Evolutionary conservation across 2,329 filamentous ascomycete species (phyloP), one percentile per base, ranked within the genome.

Genomic region (Bipolaris bicolor): DNA sequence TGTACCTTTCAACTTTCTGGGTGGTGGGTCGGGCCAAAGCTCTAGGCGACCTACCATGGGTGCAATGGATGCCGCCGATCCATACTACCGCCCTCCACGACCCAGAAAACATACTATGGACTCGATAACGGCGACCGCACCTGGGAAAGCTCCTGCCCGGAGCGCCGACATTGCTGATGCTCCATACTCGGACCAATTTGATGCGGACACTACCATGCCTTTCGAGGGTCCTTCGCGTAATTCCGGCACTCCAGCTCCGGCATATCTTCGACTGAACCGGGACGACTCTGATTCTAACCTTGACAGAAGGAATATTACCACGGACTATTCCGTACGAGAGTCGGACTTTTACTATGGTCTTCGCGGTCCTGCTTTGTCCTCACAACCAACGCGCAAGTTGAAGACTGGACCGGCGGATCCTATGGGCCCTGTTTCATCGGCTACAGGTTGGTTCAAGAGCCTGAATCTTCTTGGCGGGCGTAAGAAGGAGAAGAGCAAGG

Each of bases 311-410:
- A 88, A 86, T 20, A 83, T 87, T n/a, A 53, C 52, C 44, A 88
- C 90, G 1, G 94, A 99, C 71, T 98, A 98, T 72, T 89, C 93
- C 1, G 95, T 94, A 0, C 89, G 95, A 54, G 95, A 99, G 76
- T 92, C 96, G 0, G 95, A 99, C 75, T 97, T 97, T 69, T 98
- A 98, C 77, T 98, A 99, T 69, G 90, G 92, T 9, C 90, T 96
- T 16, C 87, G 95, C 33, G 95, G 95, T 0, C 91, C 92, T 18
- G 92, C 94, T 1, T 80, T 98, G 11, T 90, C 92, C 1, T 90
- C 92, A 58, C 87, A 87, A 3, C 90, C 90, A 0, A 92, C 90
- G 18, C 85, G 95, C 48, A 94, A 91, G 72, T 82, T 97, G 49
- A 94, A 95, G 69, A 99, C 95, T 4, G 95, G 95, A 0, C 95